Evolutionary conservation across 148 eudicot genomes (phyloP).

Genomic region (Vaccinium darrowii): DNA sequence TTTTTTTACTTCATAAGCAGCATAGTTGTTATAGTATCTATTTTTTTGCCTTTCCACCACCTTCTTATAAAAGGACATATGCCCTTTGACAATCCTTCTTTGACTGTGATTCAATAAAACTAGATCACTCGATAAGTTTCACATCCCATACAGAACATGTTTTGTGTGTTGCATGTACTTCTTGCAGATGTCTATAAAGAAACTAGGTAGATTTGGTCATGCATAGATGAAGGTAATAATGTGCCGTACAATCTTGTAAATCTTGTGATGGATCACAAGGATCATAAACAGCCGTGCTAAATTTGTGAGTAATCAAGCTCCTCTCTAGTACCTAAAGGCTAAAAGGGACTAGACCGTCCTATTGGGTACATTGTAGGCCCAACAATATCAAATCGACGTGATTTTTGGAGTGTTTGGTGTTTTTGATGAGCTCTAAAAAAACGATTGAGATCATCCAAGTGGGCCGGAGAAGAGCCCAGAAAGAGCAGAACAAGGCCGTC

Average conservation of each 20-base stretch:
- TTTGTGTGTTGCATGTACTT: neutral
- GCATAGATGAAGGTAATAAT: neutral
- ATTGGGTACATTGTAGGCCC: neutral
- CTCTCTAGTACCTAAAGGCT: neutral
- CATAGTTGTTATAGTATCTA: neutral
- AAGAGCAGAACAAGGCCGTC: neutral
- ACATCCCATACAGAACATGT: neutral
- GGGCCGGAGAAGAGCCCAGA: neutral
- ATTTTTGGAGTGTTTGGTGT: neutral
- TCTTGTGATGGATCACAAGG: neutral
- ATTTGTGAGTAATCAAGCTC: neutral
- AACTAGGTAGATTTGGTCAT: neutral
- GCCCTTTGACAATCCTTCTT: neutral
- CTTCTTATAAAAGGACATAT: neutral
- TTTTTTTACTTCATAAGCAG: neutral
- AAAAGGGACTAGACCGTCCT: neutral
- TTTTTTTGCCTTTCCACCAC: neutral
- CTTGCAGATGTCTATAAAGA: neutral
- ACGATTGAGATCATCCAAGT: neutral
- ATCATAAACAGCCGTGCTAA: neutral
- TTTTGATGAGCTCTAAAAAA: neutral
- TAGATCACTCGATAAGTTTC: neutral
- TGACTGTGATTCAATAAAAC: neutral
- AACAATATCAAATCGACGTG: neutral
- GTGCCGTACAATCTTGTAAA: neutral